Evolutionary conservation across 768 basidiomycete species (phyloP).

Genomic region (Tephrocybe rancida): DNA sequence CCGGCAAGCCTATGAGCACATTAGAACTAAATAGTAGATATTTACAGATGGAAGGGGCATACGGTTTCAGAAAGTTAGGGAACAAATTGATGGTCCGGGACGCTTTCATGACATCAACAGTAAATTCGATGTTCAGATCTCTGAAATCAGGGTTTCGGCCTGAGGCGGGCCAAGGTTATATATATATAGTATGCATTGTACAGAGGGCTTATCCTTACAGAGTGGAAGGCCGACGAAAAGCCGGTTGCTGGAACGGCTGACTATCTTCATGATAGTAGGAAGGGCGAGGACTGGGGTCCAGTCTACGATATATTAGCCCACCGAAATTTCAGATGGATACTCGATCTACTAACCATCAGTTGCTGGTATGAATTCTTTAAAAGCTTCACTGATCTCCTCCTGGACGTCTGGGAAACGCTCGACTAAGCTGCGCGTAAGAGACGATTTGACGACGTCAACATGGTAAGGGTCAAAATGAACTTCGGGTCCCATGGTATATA

Average conservation of each 20-base stretch:
- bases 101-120: slow-evolving; percentile 31
- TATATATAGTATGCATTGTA: slow-evolving; percentile 13
- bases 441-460: slow-evolving; percentile 28
- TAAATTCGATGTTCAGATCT: slow-evolving; percentile 29
- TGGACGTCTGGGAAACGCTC: slow-evolving; percentile 40
- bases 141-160: slow-evolving; percentile 38
- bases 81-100: slow-evolving; percentile 31
- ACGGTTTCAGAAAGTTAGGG: slow-evolving; percentile 44
- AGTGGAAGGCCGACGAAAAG: slow-evolving; percentile 48
- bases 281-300: slow-evolving; percentile 34
- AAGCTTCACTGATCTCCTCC: slow-evolving; percentile 45
- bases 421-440: slow-evolving; percentile 40
- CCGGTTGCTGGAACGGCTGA: slow-evolving; percentile 41
- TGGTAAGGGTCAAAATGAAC: slow-evolving; percentile 32
- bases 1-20: slow-evolving; percentile 18
- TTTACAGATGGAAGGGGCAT: slow-evolving; percentile 6
- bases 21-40: slow-evolving; percentile 18
- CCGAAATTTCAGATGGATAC: slow-evolving; percentile 8
- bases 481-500: slow-evolving; percentile 38
- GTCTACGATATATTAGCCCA: slow-evolving; percentile 22
- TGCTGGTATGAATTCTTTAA: slow-evolving; percentile 37
- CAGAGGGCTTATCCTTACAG: slow-evolving; percentile 26
- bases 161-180: slow-evolving; percentile 8
- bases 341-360: slow-evolving; percentile 23
- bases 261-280: slow-evolving; percentile 33